Base-by-base conservation (phyloP, 225 moss, liverwort and hornwort species). In the Pseudoscleropodium purum region DNA sequence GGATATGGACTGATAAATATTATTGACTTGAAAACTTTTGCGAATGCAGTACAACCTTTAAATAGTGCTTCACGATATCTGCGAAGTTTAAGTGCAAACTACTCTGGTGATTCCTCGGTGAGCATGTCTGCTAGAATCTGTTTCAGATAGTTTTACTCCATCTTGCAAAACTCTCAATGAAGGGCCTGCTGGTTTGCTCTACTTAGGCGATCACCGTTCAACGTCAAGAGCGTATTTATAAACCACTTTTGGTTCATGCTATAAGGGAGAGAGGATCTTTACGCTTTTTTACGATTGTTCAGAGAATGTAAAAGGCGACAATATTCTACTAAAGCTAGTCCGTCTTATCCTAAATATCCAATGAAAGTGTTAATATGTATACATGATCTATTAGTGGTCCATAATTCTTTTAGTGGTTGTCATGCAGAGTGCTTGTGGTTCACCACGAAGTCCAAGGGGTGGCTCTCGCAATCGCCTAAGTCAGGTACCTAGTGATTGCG, bases 101-200 rank as follows among this genome's bases (percentile, higher is more conserved):
- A 91, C 88, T 78, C 84, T 72, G 85, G 79, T 86, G 95, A 93
- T 73, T 56, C 89, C 81, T 88, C 82, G 95, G 95, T 95, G 88
- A 89, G 95, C 78, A 88, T 87, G 57, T 72, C 73, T 60, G 8
- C 39, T 65, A 70, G 60, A 77, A 45, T 90, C 74, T 86, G 41
- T 69, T 81, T 87, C 69, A 31, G 81, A 90, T 43, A 33, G 52
- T 47, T 74, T 73, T 41, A 31, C 60, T 83, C 6, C 37, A 63
- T 31, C 72, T 85, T 66, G 69, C 34, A 36, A 87, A 89, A 59
- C 37, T 85, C 86, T 86, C 45, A 31, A 81, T 76, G 69, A 69
- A 87, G 81, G 84, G 31, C 62, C 68, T 75, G n/a, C 67, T 56
- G 23, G 56, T 62, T 86, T 62, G 15, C 41, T 72, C 80, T 81